Evolutionary conservation across 2,329 filamentous ascomycete genomes (phyloP), one percentile per base, ranked within the genome.

Genomic region (Penicillium olsonii): DNA sequence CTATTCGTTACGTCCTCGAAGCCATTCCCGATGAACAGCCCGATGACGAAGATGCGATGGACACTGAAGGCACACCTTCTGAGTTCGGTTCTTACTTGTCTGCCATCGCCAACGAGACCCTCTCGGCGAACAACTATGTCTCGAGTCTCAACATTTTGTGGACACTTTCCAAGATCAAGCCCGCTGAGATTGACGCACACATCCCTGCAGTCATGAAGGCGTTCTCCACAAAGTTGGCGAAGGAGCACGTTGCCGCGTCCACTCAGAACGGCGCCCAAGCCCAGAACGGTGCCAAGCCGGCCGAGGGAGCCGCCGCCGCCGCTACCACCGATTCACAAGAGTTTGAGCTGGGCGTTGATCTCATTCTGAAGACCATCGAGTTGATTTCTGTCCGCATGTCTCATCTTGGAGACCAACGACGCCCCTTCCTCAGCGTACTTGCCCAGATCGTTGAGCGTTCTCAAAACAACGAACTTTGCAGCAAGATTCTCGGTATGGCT

Each of bases 391-490:
- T 91, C 56, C 86, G 94, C 37, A 97, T 99, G 85, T 92, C 94
- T 62, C 87, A 87, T 31, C 81, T 99, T 11, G 91, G 90, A 2
- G 94, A 99, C 60, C 90, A 92, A 65, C 82, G 94, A 37, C 81
- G 95, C 38, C 92, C 94, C 0, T 99, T 97, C 75, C 81, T 99
- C 1, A 97, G 92, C 66, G 92, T 97, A 4, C 78, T 99, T 27
- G 94, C 94, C 4, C 94, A 92, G 15, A 79, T 99, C 18, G 92
- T 99, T 3, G 94, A 99, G 70, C 94, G 96, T 66, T 97, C 94
- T 1, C 83, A 89, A 70, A 94, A 92, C 65, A 87, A 87, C 50
- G 81, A 84, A 17, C 81, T 99, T 7, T 97, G 94, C 70, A 87
- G 90, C 64, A 96, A 96, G 74, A 92, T 99, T 46, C 76, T 99